phyloP scores from a whole-genome alignment of 495 filamentous ascomycete genomes.

The Penicillium ucsense region DNA sequence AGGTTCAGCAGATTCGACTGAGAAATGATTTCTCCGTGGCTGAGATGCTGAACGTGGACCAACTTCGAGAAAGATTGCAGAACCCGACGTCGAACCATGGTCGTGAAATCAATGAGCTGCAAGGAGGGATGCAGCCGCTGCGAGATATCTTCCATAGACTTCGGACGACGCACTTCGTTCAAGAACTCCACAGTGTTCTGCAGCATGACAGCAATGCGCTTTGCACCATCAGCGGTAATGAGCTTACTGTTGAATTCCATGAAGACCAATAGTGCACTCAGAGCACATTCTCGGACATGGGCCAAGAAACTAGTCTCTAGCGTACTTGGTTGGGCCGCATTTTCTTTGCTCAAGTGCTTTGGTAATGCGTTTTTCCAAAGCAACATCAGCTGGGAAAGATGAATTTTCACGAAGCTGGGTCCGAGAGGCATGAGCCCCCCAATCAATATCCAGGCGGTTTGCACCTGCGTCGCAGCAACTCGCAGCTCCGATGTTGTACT shows the following conservation, averaged over 20 bases:
- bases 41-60: conserved; percentile 72
- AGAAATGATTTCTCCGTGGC: conserved; percentile 70
- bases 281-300: conserved; percentile 90
- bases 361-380: conserved; percentile 97
- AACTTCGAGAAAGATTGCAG: conserved; percentile 91
- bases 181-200: conserved; percentile 89
- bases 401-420: conserved; percentile 98
- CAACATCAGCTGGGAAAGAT: conserved; percentile 88
- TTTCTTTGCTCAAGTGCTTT: conserved; percentile 85
- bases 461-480: conserved; percentile 86
- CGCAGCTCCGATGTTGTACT: conserved; percentile 87
- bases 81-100: conserved; percentile 88
- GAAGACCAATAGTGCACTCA: conserved; percentile 85
- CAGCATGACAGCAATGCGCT: conserved; percentile 84
- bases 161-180: conserved; percentile 70
- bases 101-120: conserved; percentile 81
- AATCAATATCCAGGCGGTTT: conserved; percentile 96
- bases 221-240: conserved; percentile 89
- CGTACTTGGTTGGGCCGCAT: conserved; percentile 66
- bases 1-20: conserved; percentile 92
- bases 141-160: conserved; percentile 77
- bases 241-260: conserved; percentile 89
- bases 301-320: conserved; percentile 87
- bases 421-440: conserved; percentile 94
- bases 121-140: conserved; percentile 79